Conservation (phyloP, 352 stramenopile species). For the Pythium rishiriense region DNA sequence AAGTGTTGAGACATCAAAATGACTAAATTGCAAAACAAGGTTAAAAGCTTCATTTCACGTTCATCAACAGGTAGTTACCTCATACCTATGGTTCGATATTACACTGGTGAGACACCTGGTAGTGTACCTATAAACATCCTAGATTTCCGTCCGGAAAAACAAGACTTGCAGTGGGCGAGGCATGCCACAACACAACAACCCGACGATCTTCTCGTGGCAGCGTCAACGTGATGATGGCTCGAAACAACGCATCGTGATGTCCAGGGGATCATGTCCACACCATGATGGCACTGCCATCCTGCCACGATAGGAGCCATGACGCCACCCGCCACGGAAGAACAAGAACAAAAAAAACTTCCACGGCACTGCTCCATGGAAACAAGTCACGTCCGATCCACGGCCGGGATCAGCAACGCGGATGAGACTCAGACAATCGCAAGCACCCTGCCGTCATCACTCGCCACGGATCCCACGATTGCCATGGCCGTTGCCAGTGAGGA, state of each 20-base stretch:
- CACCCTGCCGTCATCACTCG: background rate
- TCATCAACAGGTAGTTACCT: background rate
- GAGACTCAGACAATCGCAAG: background rate
- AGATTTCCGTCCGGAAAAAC: background rate
- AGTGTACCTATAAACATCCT: constrained; percentile 22
- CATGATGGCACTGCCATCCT: background rate
- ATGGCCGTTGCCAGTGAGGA: too few species aligned
- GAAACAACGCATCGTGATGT: too few species aligned
- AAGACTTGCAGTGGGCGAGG: too few species aligned
- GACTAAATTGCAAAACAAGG: constrained; percentile 2
- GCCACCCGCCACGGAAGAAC: constrained; percentile 26
- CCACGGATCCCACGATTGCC: too few species aligned
- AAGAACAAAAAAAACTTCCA: too few species aligned
- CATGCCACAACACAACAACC: too few species aligned
- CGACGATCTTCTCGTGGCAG: too few species aligned
- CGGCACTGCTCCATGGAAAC: constrained; percentile 18
- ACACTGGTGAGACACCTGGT: background rate
- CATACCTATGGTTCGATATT: background rate
- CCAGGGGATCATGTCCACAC: too few species aligned
- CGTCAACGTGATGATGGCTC: too few species aligned
- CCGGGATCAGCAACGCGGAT: too few species aligned
- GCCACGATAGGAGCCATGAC: constrained; percentile 10
- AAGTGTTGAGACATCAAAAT: constrained; percentile 18
- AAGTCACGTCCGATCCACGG: too few species aligned
- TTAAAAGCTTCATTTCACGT: background rate